Evolutionary conservation across 2,329 filamentous ascomycete genomes (phyloP), one percentile per base, ranked within the genome.

Genomic region (Botrytis tulipae): DNA sequence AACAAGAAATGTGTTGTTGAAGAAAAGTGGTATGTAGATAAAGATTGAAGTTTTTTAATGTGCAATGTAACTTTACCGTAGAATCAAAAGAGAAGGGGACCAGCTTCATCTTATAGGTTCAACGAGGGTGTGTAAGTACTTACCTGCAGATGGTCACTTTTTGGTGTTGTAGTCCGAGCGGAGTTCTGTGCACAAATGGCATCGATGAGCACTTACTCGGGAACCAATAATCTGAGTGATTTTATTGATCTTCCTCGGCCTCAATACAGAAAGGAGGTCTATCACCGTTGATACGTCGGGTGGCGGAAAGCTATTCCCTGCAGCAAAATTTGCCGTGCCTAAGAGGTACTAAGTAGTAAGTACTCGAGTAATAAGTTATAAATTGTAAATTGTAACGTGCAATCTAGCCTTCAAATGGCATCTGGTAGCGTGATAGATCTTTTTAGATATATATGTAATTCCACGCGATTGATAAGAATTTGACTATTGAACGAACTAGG

Each of bases 71-170:
- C n/a, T 67, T 35, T 42, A 12, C 7, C 32, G 32, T 18, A 66
- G 10, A 42, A 29, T 14, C 35, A 29, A 32, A 51, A 29, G 62
- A 57, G 32, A 62, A 25, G 65, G 20, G 61, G 35, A 25, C 22
- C 60, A 32, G 60, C 25, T 48, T 54, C 37, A 59, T 72, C 59
- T 70, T 73, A 70, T 57, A 69, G 71, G 63, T 59, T 70, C n/a
- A 16, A 70, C 20, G 66, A 25, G 29, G 22, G 12, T 42, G 29
- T 54, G 37, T 12, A 42, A 60, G n/a, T n/a, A n/a, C n/a, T 44
- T 37, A 48, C 29, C 63, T 73, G 66, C 57, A 70, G 54, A n/a
- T 20, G 59, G 22, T 57, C 44, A 22, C 25, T 4, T 44, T 73
- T 70, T 70, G 8, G n/a, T 51, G 29, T 25, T 54, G 20, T n/a